Conservation (phyloP, 2,329 filamentous ascomycete genomes). For the Fusarium sulawesiense region DNA sequence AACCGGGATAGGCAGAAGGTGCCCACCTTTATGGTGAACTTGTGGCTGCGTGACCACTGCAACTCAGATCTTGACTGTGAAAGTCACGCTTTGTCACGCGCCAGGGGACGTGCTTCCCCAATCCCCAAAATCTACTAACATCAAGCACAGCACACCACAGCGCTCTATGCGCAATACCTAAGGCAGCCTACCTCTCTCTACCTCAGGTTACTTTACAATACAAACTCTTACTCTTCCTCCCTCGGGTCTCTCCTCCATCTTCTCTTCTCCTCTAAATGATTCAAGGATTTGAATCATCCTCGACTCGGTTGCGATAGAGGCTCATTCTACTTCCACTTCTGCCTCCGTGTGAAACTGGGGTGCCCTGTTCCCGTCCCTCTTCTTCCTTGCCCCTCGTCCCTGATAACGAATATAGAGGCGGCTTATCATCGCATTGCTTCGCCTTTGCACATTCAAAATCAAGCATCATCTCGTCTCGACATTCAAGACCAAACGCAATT, state of each 20-base stretch:
- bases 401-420: constrained; percentile 39
- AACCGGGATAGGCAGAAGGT: constrained; percentile 26
- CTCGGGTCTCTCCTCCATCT: not conserved
- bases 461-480: constrained; percentile 1
- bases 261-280: not conserved
- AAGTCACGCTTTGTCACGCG: constrained; percentile 45
- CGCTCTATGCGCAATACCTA: not conserved
- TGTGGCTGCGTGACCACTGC: constrained; percentile 36
- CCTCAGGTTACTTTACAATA: not conserved
- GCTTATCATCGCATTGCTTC: constrained; percentile 44
- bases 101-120: constrained; percentile 37
- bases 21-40: constrained; percentile 38
- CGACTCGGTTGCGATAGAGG: constrained; percentile 8
- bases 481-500: not conserved
- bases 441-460: constrained; percentile 34
- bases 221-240: not conserved
- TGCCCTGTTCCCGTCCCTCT: constrained; percentile 10
- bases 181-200: not conserved
- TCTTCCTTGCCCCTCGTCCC: constrained; percentile 35
- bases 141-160: not conserved
- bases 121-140: constrained; percentile 26
- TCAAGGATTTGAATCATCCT: not conserved
- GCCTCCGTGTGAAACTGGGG: constrained; percentile 12
- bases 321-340: not conserved
- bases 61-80: constrained; percentile 27